phyloP scores from a whole-genome alignment of 495 filamentous ascomycete genomes.

The Podospora anserina region DNA sequence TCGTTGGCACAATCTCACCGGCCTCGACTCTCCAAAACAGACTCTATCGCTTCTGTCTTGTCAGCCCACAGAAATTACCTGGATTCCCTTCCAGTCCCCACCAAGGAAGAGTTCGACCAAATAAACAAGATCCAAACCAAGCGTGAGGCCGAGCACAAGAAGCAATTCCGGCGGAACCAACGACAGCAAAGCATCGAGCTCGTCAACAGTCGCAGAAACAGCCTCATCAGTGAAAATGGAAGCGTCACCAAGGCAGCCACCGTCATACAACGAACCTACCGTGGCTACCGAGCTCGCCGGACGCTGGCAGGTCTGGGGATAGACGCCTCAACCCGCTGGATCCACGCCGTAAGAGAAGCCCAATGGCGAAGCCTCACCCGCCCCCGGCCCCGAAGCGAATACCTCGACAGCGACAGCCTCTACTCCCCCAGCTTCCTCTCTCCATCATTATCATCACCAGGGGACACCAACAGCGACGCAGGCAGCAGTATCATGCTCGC shows the following conservation, averaged over 20 bases:
- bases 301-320: conserved; percentile 62
- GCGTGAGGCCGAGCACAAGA: conserved; percentile 44
- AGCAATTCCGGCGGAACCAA: conserved; percentile 33
- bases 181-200: conserved; percentile 26
- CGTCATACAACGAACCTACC: conserved; percentile 63
- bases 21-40: conserved; percentile 6
- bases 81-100: conserved; percentile 46
- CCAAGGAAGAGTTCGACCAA: conserved; percentile 40
- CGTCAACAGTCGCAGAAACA: conserved; percentile 15
- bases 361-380: conserved; percentile 55
- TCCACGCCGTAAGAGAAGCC: conserved; percentile 63
- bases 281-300: conserved; percentile 66
- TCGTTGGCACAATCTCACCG: conserved; percentile 10
- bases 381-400: conserved; percentile 41
- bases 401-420: conserved; percentile 7
- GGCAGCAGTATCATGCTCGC: neutral
- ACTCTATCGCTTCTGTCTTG: conserved; percentile 3
- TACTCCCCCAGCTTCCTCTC: conserved; percentile 2
- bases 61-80: conserved; percentile 44
- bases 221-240: conserved; percentile 17
- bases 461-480: conserved; percentile 1
- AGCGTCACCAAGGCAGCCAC: conserved; percentile 45
- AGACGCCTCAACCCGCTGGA: conserved; percentile 66
- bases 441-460: neutral
- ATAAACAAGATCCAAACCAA: conserved; percentile 45